Evolutionary conservation across 441 rosid species (phyloP), one percentile per base, ranked within the genome.

Genomic region (Populus tomentosa): DNA sequence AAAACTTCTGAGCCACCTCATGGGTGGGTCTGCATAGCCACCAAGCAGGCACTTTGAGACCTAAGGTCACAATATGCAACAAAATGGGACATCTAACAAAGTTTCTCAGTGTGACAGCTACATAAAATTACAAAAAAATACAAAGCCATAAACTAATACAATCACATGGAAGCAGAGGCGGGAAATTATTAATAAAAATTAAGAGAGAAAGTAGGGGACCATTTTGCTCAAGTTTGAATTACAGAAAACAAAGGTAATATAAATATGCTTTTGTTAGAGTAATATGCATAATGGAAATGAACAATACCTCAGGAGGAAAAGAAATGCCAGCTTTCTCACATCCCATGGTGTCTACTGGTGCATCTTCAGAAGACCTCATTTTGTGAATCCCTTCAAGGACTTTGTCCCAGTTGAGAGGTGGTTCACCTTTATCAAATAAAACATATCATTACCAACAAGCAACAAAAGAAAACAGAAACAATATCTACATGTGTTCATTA

Each of bases 321-420:
- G 80, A 75, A 83, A 84, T 89, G 75, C 98, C 98, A 24, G 95
- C 94, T 87, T 90, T 91, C 86, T 95, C 97, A 79, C 97, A 94
- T 79, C 97, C 93, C 88, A 90, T 83, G 75, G 91, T 79, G 73
- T 92, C 94, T 36, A 88, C 93, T 23, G 94, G 90, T 63, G 98
- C 95, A 78, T 86, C 88, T 86, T 86, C 92, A 26, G 89, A 84
- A 61, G 93, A 85, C 82, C 87, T 91, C 97, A 95, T 94, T 83
- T 80, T 80, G 61, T 82, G 87, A 75, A 95, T 95, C 79, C 97
- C 97, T 79, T 88, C 87, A 23, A 94, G 93, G 80, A 94, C 93
- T 71, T 79, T 88, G 77, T 90, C 90, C 99, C 98, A 95, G 75
- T 95, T 82, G 76, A 78, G 79, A 75, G 98, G 99, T 75, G 89